Evolutionary conservation across 1,284 basidiomycete species (phyloP).

Genomic region (Megacollybia platyphylla): DNA sequence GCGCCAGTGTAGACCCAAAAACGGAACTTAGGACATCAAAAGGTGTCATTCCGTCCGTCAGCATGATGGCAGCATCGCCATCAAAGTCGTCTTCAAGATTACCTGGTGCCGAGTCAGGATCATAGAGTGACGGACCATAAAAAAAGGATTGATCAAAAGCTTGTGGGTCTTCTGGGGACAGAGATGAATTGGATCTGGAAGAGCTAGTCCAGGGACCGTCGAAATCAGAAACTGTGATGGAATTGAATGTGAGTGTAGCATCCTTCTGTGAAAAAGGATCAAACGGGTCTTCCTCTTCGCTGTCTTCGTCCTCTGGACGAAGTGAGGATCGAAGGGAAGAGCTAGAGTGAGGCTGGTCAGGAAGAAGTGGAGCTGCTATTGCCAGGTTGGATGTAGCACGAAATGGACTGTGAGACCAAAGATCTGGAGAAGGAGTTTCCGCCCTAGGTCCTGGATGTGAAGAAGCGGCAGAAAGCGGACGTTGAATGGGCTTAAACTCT

Average conservation of each 20-base stretch:
- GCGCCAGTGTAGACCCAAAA: conserved; percentile 79
- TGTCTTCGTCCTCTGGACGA: conserved; percentile 41
- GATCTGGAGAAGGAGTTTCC: conserved; percentile 68
- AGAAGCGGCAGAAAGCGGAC: conserved; percentile 62
- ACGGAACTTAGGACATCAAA: conserved; percentile 92
- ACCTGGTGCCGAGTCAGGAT: conserved; percentile 17
- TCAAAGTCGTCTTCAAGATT: conserved; percentile 38
- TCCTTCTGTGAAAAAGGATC: conserved; percentile 48
- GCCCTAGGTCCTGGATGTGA: conserved; percentile 47
- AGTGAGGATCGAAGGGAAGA: conserved; percentile 51
- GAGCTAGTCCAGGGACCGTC: conserved; percentile 47
- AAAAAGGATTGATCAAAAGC: conserved; percentile 17
- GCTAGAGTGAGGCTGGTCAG: conserved; percentile 51
- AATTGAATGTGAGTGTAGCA: conserved; percentile 40
- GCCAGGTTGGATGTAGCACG: conserved; percentile 75
- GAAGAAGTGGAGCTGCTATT: conserved; percentile 77
- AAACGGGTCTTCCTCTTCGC: conserved; percentile 63
- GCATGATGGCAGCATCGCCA: conserved; percentile 35
- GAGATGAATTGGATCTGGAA: conserved; percentile 30
- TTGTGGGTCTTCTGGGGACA: conserved; percentile 33
- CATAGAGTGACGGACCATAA: conserved; percentile 18
- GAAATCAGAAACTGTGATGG: conserved; percentile 48
- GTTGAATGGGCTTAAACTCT: conserved; percentile 35
- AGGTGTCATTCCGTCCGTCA: conserved; percentile 89
- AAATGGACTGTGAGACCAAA: conserved; percentile 67